Conservation (phyloP, 768 basidiomycete species). For the Candolleomyces aberdarensis region DNA sequence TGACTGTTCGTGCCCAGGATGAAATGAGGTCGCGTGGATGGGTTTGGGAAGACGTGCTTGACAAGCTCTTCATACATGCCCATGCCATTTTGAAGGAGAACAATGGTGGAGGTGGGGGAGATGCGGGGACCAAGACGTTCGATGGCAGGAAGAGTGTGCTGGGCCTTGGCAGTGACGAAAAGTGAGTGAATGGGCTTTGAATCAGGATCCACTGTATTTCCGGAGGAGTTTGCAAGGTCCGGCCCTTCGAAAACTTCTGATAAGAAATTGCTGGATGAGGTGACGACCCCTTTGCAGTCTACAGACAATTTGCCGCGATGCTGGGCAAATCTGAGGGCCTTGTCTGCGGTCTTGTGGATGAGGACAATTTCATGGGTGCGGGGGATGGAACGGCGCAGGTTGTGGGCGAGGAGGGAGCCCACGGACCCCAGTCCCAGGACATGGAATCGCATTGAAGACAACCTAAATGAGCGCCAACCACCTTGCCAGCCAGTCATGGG, state of each 20-base stretch:
- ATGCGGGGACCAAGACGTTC: slow-evolving; percentile 60
- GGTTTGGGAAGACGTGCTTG: slow-evolving; percentile 65
- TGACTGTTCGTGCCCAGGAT: slow-evolving; percentile 82
- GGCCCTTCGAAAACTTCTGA: slow-evolving; percentile 43
- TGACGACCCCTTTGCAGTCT: slow-evolving; percentile 45
- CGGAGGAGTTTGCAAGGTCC: neutral
- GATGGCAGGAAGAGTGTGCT: slow-evolving; percentile 58
- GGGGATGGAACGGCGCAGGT: slow-evolving; percentile 65
- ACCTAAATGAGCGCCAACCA: neutral
- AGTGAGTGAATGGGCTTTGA: slow-evolving; percentile 62
- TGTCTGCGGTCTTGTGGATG: slow-evolving; percentile 55
- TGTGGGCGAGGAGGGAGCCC: slow-evolving; percentile 77
- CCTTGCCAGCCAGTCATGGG: neutral
- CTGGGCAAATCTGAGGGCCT: slow-evolving; percentile 31
- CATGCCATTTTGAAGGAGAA: slow-evolving; percentile 94
- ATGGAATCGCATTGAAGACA: slow-evolving; percentile 60
- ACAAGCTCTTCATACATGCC: slow-evolving; percentile 83
- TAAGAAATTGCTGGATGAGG: slow-evolving; percentile 41
- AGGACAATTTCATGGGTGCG: slow-evolving; percentile 56
- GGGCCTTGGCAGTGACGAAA: slow-evolving; percentile 80
- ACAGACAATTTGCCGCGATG: slow-evolving; percentile 40
- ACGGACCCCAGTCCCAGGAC: slow-evolving; percentile 80
- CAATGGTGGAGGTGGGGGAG: slow-evolving; percentile 68
- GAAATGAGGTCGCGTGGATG: slow-evolving; percentile 75
- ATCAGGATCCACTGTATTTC: slow-evolving; percentile 7